Percentiles rank a stretch among this genome's conserved stretches.
These are phyloP conservation scores for Phytophthora lateralis DNA, from an alignment of 352 stramenopile species.

Conservation along the genomic window DNA sequence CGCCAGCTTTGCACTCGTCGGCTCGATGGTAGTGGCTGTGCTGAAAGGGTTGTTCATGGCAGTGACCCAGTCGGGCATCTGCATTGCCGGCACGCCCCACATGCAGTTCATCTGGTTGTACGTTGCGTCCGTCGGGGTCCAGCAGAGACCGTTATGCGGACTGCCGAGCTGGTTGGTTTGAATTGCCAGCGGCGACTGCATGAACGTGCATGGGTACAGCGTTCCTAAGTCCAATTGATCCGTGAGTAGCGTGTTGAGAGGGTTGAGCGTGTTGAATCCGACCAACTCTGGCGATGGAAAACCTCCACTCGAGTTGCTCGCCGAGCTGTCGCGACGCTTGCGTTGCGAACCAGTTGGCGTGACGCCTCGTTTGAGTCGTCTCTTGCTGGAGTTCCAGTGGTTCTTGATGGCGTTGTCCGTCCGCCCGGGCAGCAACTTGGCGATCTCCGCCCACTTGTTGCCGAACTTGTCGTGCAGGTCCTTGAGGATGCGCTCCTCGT, in stretches of 20 bases:
- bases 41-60: constrained; percentile 12
- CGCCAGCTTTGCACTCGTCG: constrained; percentile 45
- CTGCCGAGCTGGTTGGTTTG: constrained; percentile 28
- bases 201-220: constrained; percentile 24
- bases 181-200: constrained; percentile 40
- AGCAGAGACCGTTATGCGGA: constrained; percentile 29
- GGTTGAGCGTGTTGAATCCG: constrained; percentile 12
- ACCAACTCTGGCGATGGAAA: constrained; percentile 2
- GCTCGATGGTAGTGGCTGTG: constrained; percentile 57
- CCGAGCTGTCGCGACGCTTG: constrained; percentile 21
- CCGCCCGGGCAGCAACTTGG: constrained; percentile 84
- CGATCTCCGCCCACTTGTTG: constrained; percentile 93
- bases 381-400: constrained; percentile 91
- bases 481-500: constrained; percentile 86
- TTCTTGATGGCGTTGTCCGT: constrained; percentile 95
- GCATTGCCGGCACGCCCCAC: constrained; percentile 26
- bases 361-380: constrained; percentile 62
- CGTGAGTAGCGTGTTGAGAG: constrained; percentile 25
- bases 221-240: constrained; percentile 29
- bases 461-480: constrained; percentile 80
- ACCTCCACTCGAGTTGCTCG: constrained; percentile 6
- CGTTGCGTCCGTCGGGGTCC: constrained; percentile 36
- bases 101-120: constrained; percentile 30
- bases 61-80: constrained; percentile 28
- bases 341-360: constrained; percentile 22